Evolutionary conservation across 306 rosid species (phyloP).

Genomic region (Cicer yamashitae): DNA sequence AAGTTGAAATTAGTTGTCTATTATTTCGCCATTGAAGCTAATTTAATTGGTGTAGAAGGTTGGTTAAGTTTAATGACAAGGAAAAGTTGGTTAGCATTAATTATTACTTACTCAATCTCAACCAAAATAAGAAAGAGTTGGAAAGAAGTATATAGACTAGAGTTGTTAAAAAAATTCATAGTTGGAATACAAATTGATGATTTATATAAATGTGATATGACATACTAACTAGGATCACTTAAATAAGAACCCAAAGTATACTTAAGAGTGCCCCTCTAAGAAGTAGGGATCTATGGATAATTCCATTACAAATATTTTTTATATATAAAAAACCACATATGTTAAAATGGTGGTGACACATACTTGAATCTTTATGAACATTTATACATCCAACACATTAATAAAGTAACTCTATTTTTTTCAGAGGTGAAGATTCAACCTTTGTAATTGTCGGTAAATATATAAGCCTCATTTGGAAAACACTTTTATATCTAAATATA

Average conservation of each 20-base stretch:
- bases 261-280: not conserved
- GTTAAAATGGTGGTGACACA: too few species aligned
- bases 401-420: too few species aligned
- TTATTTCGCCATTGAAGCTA: not conserved
- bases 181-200: not conserved
- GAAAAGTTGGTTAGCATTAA: conserved; percentile 3
- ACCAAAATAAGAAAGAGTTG: not conserved
- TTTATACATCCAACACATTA: too few species aligned
- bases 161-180: not conserved
- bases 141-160: not conserved
- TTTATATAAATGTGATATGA: not conserved
- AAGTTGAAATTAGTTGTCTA: too few species aligned
- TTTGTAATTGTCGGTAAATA: too few species aligned
- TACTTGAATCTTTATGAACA: too few species aligned
- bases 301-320: too few species aligned
- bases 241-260: not conserved
- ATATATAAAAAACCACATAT: too few species aligned
- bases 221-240: not conserved
- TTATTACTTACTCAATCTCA: not conserved
- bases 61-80: not conserved
- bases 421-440: too few species aligned
- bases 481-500: too few species aligned
- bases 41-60: not conserved
- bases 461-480: too few species aligned
- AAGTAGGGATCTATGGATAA: too few species aligned